Evolutionary conservation across 169 alveolate species (phyloP), one percentile per base, ranked within the genome.

Genomic region (Plasmodium inui): DNA sequence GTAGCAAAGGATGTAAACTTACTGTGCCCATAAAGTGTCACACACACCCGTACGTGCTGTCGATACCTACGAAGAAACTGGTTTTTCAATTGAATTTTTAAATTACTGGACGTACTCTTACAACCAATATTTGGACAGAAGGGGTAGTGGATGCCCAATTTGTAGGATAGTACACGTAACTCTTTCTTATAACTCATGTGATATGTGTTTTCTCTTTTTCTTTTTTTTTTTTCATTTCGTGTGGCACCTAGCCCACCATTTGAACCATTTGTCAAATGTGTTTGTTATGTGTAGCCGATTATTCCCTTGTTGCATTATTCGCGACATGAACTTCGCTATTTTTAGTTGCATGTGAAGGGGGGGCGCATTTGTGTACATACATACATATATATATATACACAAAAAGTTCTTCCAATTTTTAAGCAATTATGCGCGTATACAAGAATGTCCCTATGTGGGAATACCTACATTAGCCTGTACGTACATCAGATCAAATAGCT

Each of bases 191-290:
- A 26, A 41, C 32, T 67, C 76, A 67, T 67, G 22, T 67, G 4
- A 67, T 61, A 26, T 28, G 76, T 22, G 3, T 67, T 67, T 67
- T 9, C 22, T 67, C 22, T 22, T 67, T 22, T 67, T 6, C 19
- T 67, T 67, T 67, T 67, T 67, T n/a, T 61, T 67, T 9, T 67
- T 67, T 67, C 76, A 67, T 67, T 19, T 67, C 76, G 41, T n/a
- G 17, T 67, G n/a, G 76, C 37, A 67, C 41, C 6, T 67, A 19
- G 14, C 76, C 37, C 76, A n/a, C 10, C 76, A 61, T 19, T 55
- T 55, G 19, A 7, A 57, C 73, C 14, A 14, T 67, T 67, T 67
- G 76, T 67, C 32, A 67, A 67, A 67, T n/a, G n/a, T 28, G n/a
- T 22, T 28, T 28, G 76, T 67, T 67, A 67, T 19, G 17, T 67